phyloP scores from a whole-genome alignment of 768 basidiomycete genomes.

The Xerocomellus chrysenteron region DNA sequence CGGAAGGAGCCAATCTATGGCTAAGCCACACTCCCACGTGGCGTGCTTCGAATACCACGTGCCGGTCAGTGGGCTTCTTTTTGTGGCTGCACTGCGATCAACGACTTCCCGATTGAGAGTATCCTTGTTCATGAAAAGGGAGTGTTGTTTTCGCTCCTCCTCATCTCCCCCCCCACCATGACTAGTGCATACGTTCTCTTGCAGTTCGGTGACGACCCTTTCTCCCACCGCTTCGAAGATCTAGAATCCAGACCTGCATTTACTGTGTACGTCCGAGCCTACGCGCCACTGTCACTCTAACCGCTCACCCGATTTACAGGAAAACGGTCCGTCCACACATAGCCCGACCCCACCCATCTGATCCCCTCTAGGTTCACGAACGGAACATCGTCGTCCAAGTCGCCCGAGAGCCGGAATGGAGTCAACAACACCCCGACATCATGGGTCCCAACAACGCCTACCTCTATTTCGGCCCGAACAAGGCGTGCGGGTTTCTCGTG shows the following conservation, averaged over 20 bases:
- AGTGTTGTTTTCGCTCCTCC: conserved; percentile 15
- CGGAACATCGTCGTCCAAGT: conserved; percentile 62
- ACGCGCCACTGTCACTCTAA: background rate
- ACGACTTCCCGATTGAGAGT: conserved; percentile 39
- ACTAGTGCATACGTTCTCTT: conserved; percentile 48
- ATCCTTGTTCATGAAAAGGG: conserved; percentile 41
- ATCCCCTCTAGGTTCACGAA: conserved; percentile 45
- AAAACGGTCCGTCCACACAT: conserved; percentile 18
- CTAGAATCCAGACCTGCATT: conserved; percentile 63
- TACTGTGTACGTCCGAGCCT: conserved; percentile 53
- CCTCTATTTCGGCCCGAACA: conserved; percentile 71
- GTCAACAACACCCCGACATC: conserved; percentile 62
- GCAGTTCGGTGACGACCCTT: conserved; percentile 65
- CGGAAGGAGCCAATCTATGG: conserved; percentile 14
- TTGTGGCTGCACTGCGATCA: conserved; percentile 32
- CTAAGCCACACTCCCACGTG: conserved; percentile 36
- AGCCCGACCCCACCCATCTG: background rate
- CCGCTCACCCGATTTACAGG: conserved; percentile 14
- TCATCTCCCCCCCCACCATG: conserved; percentile 32
- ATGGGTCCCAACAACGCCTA: conserved; percentile 81
- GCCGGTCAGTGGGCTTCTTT: conserved; percentile 13
- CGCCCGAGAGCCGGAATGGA: conserved; percentile 64
- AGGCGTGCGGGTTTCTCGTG: conserved; percentile 57
- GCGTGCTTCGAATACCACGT: conserved; percentile 30
- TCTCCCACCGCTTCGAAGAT: conserved; percentile 62